Conservation (phyloP, 257 asterid species). For the Echites panduratus region DNA sequence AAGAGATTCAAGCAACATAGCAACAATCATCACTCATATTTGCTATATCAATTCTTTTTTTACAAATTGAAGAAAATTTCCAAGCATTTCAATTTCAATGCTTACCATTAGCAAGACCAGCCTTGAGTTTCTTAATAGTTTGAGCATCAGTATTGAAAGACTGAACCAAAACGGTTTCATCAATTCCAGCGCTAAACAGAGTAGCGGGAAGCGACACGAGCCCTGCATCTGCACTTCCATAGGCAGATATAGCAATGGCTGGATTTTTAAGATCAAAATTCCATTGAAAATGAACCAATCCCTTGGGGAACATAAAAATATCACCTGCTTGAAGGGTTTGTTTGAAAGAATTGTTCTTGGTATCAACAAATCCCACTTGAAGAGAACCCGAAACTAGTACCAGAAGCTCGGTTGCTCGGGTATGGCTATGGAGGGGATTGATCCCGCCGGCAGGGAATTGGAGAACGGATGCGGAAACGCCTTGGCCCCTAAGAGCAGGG, state of each 20-base stretch:
- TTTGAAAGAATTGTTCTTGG: constrained; percentile 14
- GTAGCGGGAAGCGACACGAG: constrained; percentile 16
- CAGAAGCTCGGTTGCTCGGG: constrained; percentile 24
- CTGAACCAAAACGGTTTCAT: constrained; percentile 20
- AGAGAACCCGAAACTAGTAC: constrained; percentile 19
- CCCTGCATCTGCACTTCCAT: constrained; percentile 26
- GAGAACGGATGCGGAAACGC: constrained; percentile 24
- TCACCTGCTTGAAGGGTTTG: constrained; percentile 27
- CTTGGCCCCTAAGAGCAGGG: constrained; percentile 24
- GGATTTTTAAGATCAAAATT: constrained; percentile 8
- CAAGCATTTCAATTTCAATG: background rate
- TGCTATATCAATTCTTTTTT: background rate
- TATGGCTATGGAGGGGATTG: constrained; percentile 62
- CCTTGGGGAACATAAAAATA: constrained; percentile 25
- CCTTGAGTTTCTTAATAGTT: constrained; percentile 19
- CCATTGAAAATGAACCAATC: constrained; percentile 21
- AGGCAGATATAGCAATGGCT: constrained; percentile 19
- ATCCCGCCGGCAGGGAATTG: constrained; percentile 27
- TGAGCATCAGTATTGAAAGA: constrained; percentile 19
- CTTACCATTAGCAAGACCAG: constrained; percentile 11
- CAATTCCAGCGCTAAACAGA: constrained; percentile 21
- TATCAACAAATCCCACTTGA: constrained; percentile 25
- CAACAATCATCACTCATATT: background rate
- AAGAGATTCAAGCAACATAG: background rate
- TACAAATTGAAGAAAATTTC: too few species aligned